Conservation (phyloP, 75 land plant species). For the Larix kaempferi region DNA sequence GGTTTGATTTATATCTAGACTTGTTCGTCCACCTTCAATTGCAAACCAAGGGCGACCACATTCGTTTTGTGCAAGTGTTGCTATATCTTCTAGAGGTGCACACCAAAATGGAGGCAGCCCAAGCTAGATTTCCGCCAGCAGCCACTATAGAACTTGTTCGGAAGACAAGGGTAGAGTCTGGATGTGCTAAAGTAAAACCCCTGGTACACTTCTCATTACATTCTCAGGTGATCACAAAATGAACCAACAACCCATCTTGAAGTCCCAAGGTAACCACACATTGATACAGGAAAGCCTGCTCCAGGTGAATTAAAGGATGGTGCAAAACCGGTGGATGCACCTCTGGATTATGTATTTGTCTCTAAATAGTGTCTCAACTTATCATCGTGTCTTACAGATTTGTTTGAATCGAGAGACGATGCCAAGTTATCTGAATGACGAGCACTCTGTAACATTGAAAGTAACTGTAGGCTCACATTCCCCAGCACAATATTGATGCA, state of each 20-base stretch:
- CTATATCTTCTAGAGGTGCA: not conserved
- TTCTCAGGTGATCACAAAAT: not conserved
- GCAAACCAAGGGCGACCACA: too few relatives aligned
- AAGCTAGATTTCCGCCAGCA: slow-evolving; percentile 46
- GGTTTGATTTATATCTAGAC: too few relatives aligned
- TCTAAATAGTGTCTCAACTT: too few relatives aligned
- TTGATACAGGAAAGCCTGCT: slow-evolving; percentile 25
- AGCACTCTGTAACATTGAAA: too few relatives aligned
- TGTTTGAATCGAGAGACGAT: too few relatives aligned
- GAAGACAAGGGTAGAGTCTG: slow-evolving; percentile 36
- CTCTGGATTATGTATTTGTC: too few relatives aligned
- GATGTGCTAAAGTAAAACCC: slow-evolving; percentile 43
- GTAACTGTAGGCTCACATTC: slow-evolving; percentile 31
- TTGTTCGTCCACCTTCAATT: too few relatives aligned
- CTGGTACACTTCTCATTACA: slow-evolving; percentile 14
- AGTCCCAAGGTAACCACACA: slow-evolving; percentile 44
- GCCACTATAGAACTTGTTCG: slow-evolving; percentile 51
- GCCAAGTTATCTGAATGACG: too few relatives aligned
- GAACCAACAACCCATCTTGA: slow-evolving; percentile 19
- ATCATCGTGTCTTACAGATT: too few relatives aligned
- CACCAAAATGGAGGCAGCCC: slow-evolving; percentile 33
- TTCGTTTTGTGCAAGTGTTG: too few relatives aligned
- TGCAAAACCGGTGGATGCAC: too few relatives aligned
- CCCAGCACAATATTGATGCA: slow-evolving; percentile 46
- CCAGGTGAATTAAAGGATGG: slow-evolving; percentile 10